A percentile compares a stretch with the other conserved stretches of the same genome.
phyloP scores from a whole-genome alignment of 2,329 filamentous ascomycete genomes.

The Verticillium nubilum region DNA sequence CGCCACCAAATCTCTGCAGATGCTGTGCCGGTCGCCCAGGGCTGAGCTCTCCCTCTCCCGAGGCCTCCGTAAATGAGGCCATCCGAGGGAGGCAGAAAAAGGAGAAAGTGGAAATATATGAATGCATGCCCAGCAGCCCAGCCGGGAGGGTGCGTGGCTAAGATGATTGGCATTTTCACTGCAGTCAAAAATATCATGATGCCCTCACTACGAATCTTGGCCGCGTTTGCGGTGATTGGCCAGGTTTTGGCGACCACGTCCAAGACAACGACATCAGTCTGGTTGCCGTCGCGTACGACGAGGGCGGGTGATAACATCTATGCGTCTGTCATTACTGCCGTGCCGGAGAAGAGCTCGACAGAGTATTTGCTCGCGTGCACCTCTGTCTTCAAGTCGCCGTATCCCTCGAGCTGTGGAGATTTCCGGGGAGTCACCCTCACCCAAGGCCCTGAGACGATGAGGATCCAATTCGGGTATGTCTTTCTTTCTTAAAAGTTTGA shows the following conservation, averaged over 20 bases:
- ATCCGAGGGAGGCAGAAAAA: neutral
- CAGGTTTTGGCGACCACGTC: neutral
- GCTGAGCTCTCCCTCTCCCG: neutral
- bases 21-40: no score
- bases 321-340: constrained; percentile 10
- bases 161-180: neutral
- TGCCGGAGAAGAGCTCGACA: constrained; percentile 6
- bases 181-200: neutral
- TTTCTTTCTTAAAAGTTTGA: neutral
- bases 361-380: constrained; percentile 7
- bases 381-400: constrained; percentile 3
- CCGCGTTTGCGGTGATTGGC: neutral
- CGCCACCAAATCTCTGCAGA: no score
- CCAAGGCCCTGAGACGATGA: constrained; percentile 5
- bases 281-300: constrained; percentile 8
- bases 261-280: constrained; percentile 2
- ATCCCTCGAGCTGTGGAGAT: constrained; percentile 2
- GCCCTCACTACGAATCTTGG: neutral
- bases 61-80: neutral
- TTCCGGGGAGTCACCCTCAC: constrained; percentile 9
- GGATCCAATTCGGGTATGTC: constrained; percentile 4
- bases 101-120: neutral
- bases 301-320: constrained; percentile 4
- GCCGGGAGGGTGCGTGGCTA: neutral
- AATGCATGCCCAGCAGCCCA: neutral